A percentile compares a stretch with the other conserved stretches of the same genome.
Evolutionary conservation across 2,329 filamentous ascomycete genomes (phyloP).

Genomic region (Botryosphaeria dothidea): DNA sequence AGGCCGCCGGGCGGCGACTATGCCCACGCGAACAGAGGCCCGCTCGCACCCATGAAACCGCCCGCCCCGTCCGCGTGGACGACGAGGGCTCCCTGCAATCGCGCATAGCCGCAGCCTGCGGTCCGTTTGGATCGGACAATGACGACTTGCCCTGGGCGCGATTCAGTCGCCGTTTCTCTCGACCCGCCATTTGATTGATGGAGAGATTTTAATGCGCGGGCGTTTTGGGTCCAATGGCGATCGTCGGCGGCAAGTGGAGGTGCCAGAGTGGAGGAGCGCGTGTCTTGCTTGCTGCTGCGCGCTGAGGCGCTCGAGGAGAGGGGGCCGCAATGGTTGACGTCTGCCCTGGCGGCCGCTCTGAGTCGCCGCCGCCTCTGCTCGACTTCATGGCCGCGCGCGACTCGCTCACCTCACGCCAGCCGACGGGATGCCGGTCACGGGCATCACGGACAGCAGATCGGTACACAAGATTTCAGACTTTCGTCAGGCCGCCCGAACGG

Average conservation of each 20-base stretch:
- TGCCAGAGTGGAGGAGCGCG: neutral
- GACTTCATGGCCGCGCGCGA: neutral
- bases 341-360: constrained; percentile 3
- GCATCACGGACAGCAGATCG: neutral
- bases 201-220: constrained; percentile 14
- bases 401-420: neutral
- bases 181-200: constrained; percentile 6
- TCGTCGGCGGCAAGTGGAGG: neutral
- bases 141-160: neutral
- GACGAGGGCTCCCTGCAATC: neutral
- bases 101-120: constrained; percentile 7
- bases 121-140: constrained; percentile 12
- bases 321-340: neutral
- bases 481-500: neutral
- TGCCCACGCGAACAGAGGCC: neutral
- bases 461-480: neutral
- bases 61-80: constrained; percentile 9
- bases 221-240: constrained; percentile 3
- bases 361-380: neutral
- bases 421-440: constrained; percentile 1
- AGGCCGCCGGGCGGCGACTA: neutral
- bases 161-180: neutral
- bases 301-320: neutral
- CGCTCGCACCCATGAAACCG: neutral
- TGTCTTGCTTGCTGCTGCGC: neutral